Conservation (phyloP, 1,139 yeast genomes). For the Zygoascus meyerae region DNA sequence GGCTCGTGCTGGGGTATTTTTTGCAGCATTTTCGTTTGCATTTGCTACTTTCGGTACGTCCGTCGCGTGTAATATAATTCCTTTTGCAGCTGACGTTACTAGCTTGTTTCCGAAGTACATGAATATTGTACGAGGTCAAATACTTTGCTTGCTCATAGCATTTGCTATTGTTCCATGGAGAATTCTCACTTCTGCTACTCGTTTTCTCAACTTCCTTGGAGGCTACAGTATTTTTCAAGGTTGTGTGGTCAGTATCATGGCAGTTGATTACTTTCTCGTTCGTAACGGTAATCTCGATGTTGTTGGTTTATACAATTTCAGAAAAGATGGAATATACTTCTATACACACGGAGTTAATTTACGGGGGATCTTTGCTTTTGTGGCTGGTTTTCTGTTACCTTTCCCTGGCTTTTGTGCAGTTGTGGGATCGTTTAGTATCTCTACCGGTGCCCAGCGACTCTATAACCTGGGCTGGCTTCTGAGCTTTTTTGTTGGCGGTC, state of each 20-base stretch:
- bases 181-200: constrained; percentile 31
- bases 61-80: constrained; percentile 54
- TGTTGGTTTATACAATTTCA: constrained; percentile 20
- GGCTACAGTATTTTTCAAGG: constrained; percentile 35
- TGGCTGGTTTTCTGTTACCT: constrained; percentile 29
- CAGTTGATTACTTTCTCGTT: constrained; percentile 28
- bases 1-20: constrained; percentile 67
- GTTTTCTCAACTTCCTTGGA: constrained; percentile 31
- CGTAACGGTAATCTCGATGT: constrained; percentile 27
- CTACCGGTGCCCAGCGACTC: constrained; percentile 18
- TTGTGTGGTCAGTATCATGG: constrained; percentile 32
- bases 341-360: constrained; percentile 37
- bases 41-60: constrained; percentile 76
- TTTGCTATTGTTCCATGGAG: constrained; percentile 36
- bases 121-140: constrained; percentile 44
- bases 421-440: constrained; percentile 11
- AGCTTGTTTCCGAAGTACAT: constrained; percentile 50
- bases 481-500: constrained; percentile 1
- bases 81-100: constrained; percentile 55
- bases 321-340: constrained; percentile 29
- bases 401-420: constrained; percentile 32
- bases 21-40: constrained; percentile 65
- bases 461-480: constrained; percentile 19
- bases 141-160: constrained; percentile 26
- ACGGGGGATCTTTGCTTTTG: constrained; percentile 33